phyloP scores from a whole-genome alignment of 768 basidiomycete species.

The Lactarius tabidus region DNA sequence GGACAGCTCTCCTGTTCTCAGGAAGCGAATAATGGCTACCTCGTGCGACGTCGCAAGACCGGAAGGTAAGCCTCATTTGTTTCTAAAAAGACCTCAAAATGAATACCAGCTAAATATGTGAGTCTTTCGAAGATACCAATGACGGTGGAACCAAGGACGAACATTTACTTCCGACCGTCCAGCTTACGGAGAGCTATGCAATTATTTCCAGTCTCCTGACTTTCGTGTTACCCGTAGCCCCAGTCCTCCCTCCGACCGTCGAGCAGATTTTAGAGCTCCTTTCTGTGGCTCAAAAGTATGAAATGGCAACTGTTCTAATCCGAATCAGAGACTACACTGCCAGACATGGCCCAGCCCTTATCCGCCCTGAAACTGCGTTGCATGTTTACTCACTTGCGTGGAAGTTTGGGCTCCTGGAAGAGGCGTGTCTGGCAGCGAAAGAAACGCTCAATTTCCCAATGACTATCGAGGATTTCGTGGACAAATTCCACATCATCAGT shows the following conservation, averaged over 20 bases:
- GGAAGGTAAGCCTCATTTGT: too few species aligned
- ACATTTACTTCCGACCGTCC: too few species aligned
- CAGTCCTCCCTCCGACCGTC: not conserved
- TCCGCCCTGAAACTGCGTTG: not conserved
- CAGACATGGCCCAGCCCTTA: not conserved
- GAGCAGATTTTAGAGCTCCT: not conserved
- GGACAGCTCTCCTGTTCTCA: conserved; percentile 28
- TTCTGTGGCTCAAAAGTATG: not conserved
- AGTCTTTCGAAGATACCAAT: too few species aligned
- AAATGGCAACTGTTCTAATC: too few species aligned
- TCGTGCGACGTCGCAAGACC: too few species aligned
- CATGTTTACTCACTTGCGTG: not conserved
- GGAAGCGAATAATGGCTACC: too few species aligned
- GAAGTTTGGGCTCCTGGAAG: not conserved
- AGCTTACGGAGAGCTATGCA: too few species aligned
- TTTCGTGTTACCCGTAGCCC: not conserved
- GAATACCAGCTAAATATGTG: too few species aligned
- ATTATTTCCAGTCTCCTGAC: too few species aligned
- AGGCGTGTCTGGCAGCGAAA: not conserved
- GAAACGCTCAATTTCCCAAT: not conserved
- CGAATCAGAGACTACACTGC: too few species aligned
- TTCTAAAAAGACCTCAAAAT: too few species aligned
- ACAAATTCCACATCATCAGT: not conserved
- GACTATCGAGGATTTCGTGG: not conserved
- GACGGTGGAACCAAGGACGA: too few species aligned